phyloP scores from a whole-genome alignment of 75 land plant genomes.

The Selaginella moellendorffii region DNA sequence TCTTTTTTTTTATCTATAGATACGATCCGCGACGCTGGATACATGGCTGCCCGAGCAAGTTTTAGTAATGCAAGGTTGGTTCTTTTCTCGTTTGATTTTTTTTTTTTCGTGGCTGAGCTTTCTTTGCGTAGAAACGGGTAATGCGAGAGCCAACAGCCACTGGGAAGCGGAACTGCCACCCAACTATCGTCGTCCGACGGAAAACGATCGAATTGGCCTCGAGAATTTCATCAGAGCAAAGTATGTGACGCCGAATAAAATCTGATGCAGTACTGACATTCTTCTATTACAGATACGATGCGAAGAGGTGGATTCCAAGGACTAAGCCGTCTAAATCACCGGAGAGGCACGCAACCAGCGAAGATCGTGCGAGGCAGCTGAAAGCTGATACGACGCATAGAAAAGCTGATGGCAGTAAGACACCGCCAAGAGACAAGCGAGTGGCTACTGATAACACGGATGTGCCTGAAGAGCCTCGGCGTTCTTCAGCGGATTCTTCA shows the following conservation, averaged over 20 bases:
- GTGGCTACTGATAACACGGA: neutral
- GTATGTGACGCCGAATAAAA: slow-evolving; percentile 21
- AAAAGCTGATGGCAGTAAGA: slow-evolving; percentile 13
- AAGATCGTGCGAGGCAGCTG: slow-evolving; percentile 8
- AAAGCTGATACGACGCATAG: slow-evolving; percentile 14
- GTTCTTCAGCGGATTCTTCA: neutral
- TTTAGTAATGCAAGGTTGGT: slow-evolving; percentile 59
- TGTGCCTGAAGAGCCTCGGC: slow-evolving; percentile 1
- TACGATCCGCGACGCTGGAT: slow-evolving; percentile 75
- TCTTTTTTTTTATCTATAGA: slow-evolving; percentile 25
- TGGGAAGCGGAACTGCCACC: slow-evolving; percentile 81
- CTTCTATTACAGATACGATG: slow-evolving; percentile 44
- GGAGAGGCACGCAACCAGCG: slow-evolving; percentile 10
- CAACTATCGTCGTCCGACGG: slow-evolving; percentile 34
- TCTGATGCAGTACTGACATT: neutral
- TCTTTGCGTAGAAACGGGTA: slow-evolving; percentile 78
- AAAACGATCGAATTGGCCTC: slow-evolving; percentile 37
- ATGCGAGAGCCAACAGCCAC: slow-evolving; percentile 50
- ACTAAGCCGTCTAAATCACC: slow-evolving; percentile 8
- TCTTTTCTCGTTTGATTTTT: neutral
- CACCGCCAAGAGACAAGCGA: neutral
- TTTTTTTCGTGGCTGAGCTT: no score
- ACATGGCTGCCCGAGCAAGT: slow-evolving; percentile 94
- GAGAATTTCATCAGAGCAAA: slow-evolving; percentile 62
- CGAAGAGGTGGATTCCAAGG: slow-evolving; percentile 47